These are phyloP conservation scores for Diaporthe batatas DNA, from an alignment of 2,329 filamentous ascomycete genomes.

Conservation along the genomic window DNA sequence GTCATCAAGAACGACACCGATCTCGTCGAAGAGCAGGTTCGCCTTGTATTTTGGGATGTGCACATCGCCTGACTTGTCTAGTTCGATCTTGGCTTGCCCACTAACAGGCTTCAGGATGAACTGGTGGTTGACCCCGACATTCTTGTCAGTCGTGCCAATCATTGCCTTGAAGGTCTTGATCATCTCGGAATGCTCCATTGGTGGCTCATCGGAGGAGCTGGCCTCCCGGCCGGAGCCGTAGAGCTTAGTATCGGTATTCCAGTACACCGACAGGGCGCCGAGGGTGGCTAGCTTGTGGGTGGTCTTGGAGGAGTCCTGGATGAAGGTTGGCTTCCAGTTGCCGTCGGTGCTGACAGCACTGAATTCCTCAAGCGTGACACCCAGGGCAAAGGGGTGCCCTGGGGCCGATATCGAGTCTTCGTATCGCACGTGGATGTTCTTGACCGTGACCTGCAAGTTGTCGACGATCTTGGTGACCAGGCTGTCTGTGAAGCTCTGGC, in stretches of 20 bases:
- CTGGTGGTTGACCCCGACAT: slow-evolving; percentile 72
- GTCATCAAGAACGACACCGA: slow-evolving; percentile 97
- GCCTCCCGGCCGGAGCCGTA: slow-evolving; percentile 85
- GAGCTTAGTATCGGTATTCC: slow-evolving; percentile 93
- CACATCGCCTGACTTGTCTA: slow-evolving; percentile 90
- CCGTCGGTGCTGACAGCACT: slow-evolving; percentile 96
- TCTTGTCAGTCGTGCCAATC: slow-evolving; percentile 72
- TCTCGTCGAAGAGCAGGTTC: slow-evolving; percentile 93
- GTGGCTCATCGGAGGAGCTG: slow-evolving; percentile 69
- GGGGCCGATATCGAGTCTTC: slow-evolving; percentile 97
- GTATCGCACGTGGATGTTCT: slow-evolving; percentile 98
- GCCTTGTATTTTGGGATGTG: slow-evolving; percentile 90
- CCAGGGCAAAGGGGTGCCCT: slow-evolving; percentile 93
- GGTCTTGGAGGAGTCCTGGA: slow-evolving; percentile 84
- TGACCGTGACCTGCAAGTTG: slow-evolving; percentile 96
- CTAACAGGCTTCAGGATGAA: slow-evolving; percentile 97
- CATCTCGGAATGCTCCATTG: slow-evolving; percentile 80
- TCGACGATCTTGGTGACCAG: slow-evolving; percentile 97
- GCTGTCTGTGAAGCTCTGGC: slow-evolving; percentile 96
- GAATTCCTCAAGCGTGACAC: slow-evolving; percentile 93
- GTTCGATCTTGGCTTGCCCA: slow-evolving; percentile 91
- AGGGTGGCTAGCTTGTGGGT: slow-evolving; percentile 96
- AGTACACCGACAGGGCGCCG: slow-evolving; percentile 92
- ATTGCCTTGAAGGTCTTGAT: slow-evolving; percentile 82
- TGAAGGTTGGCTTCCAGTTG: slow-evolving; percentile 95